Evolutionary conservation across 2,329 filamentous ascomycete species (phyloP).

Genomic region (Aspergillus quadricinctus): DNA sequence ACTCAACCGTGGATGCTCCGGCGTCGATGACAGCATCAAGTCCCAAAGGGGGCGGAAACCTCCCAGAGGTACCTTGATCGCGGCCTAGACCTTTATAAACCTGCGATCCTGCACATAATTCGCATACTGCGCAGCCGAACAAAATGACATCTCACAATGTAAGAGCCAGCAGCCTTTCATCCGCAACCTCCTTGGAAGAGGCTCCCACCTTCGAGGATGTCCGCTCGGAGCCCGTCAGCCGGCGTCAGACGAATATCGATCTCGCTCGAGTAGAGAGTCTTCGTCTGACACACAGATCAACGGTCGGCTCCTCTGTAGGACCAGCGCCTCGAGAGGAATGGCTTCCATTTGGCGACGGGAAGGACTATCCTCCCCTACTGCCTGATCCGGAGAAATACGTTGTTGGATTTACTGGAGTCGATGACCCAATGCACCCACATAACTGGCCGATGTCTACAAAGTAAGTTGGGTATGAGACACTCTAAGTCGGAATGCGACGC

Average conservation of each 20-base stretch:
- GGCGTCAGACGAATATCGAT: slow-evolving; percentile 22
- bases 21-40: background rate
- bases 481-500: too few relatives aligned
- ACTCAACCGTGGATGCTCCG: background rate
- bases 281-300: slow-evolving; percentile 23
- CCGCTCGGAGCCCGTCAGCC: slow-evolving; percentile 8
- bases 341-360: slow-evolving; percentile 23
- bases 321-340: slow-evolving; percentile 20
- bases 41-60: background rate
- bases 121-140: background rate
- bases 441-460: slow-evolving; percentile 49
- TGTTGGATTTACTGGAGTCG: slow-evolving; percentile 50
- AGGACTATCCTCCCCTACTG: slow-evolving; percentile 36
- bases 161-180: background rate
- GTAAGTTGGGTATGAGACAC: slow-evolving; percentile 7
- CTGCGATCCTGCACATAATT: background rate
- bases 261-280: slow-evolving; percentile 26
- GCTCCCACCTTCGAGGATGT: background rate
- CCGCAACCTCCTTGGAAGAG: background rate
- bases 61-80: background rate
- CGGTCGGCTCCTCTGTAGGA: slow-evolving; percentile 19
- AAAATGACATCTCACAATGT: background rate
- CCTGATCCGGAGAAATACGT: slow-evolving; percentile 52
- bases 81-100: background rate
- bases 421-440: slow-evolving; percentile 50